Percentiles rank a stretch among this genome's conserved stretches.
phyloP scores from a whole-genome alignment of 192 early-diverging fungal genomes.

The Entrophospora sp. region DNA sequence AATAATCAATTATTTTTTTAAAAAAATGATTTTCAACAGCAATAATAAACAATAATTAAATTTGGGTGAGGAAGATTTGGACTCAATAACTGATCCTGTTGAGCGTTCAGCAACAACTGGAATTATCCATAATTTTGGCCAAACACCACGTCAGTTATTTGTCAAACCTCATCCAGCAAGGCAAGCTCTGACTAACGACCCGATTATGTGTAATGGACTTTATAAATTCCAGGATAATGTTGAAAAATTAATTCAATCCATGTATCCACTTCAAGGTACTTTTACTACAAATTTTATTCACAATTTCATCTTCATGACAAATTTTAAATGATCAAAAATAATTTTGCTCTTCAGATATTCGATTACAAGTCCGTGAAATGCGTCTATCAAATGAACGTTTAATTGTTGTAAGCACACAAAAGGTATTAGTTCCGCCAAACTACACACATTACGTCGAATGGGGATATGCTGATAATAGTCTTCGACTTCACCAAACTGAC shows the following conservation, averaged over 20 bases:
- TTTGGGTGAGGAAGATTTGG: constrained; percentile 47
- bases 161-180: constrained; percentile 71
- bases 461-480: constrained; percentile 53
- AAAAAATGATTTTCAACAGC: no score
- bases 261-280: constrained; percentile 42
- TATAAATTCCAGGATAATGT: constrained; percentile 40
- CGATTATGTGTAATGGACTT: constrained; percentile 8
- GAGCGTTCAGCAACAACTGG: constrained; percentile 85
- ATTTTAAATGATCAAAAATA: background rate
- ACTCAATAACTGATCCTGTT: constrained; percentile 78
- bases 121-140: constrained; percentile 96
- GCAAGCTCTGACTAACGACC: constrained; percentile 28
- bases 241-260: constrained; percentile 45
- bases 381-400: constrained; percentile 30
- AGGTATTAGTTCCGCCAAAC: constrained; percentile 36
- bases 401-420: constrained; percentile 31
- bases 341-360: constrained; percentile 33
- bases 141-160: constrained; percentile 88
- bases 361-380: constrained; percentile 41
- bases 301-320: background rate
- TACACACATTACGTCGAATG: constrained; percentile 49
- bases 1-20: background rate
- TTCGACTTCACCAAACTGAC: constrained; percentile 44
- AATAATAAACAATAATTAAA: no score
- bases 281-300: background rate